Conservation (phyloP, 2,329 filamentous ascomycete species). For the Cercospora sesami region DNA sequence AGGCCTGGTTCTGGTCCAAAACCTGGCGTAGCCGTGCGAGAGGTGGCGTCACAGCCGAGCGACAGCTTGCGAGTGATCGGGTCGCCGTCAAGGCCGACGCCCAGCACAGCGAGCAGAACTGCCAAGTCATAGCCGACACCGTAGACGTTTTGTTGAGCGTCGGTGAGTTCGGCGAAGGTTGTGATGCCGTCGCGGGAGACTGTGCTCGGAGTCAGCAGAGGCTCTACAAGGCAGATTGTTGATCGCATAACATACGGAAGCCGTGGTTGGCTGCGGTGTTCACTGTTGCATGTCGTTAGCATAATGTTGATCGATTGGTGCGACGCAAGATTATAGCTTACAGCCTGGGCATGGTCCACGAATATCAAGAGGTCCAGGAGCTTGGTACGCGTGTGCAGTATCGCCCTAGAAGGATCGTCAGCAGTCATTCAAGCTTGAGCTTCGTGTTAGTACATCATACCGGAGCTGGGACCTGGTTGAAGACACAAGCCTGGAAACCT, state of each 20-base stretch:
- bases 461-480: constrained; percentile 36
- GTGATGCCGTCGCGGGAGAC: constrained; percentile 43
- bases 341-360: constrained; percentile 38
- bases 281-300: background rate
- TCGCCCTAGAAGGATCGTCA: constrained; percentile 37
- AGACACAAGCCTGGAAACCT: constrained; percentile 45
- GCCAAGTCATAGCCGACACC: constrained; percentile 49
- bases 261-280: constrained; percentile 48
- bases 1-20: constrained; percentile 45
- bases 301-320: background rate
- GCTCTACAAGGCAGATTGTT: background rate
- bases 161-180: constrained; percentile 45
- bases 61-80: constrained; percentile 45
- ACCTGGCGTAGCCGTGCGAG: constrained; percentile 40
- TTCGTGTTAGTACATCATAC: constrained; percentile 28
- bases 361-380: constrained; percentile 44
- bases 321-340: background rate
- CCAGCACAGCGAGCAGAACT: constrained; percentile 43
- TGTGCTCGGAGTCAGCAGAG: background rate
- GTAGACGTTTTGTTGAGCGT: constrained; percentile 50
- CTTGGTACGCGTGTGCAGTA: constrained; percentile 41
- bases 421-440: background rate
- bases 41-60: constrained; percentile 49
- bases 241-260: constrained; percentile 16
- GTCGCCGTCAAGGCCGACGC: constrained; percentile 46